Evolutionary conservation across 148 eudicot species (phyloP).

Genomic region (Amaranthus palmeri): DNA sequence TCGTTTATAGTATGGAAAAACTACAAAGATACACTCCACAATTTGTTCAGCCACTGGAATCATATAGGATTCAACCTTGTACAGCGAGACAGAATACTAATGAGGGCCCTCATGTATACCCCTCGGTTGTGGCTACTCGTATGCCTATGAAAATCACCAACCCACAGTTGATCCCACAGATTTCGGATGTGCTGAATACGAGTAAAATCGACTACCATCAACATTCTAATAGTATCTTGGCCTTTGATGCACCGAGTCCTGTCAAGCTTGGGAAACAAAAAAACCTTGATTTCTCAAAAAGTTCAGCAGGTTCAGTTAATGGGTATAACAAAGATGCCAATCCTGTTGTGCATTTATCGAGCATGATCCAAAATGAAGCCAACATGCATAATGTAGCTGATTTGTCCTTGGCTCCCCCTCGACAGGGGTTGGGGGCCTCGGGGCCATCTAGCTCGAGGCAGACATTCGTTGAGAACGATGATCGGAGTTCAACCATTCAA

Average conservation of each 20-base stretch:
- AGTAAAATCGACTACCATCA: slow-evolving; percentile 22
- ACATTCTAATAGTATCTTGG: slow-evolving; percentile 30
- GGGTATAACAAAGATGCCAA: slow-evolving; percentile 45
- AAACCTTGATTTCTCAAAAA: slow-evolving; percentile 18
- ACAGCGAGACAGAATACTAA: slow-evolving; percentile 22
- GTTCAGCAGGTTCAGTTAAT: slow-evolving; percentile 32
- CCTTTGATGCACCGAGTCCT: slow-evolving; percentile 12
- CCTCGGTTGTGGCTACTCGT: slow-evolving; percentile 25
- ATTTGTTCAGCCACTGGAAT: slow-evolving; percentile 25
- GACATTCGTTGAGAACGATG: slow-evolving; percentile 21
- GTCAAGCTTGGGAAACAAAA: slow-evolving; percentile 26
- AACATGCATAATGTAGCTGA: slow-evolving; percentile 3
- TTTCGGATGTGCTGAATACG: slow-evolving; percentile 16
- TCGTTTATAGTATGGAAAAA: slow-evolving; percentile 5
- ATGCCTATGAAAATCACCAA: slow-evolving; percentile 26
- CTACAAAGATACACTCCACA: slow-evolving; percentile 12
- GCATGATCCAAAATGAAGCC: slow-evolving; percentile 54
- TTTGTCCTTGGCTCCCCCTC: slow-evolving; percentile 12
- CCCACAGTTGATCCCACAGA: slow-evolving; percentile 19
- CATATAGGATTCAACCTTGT: slow-evolving; percentile 18
- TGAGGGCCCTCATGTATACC: slow-evolving; percentile 20
- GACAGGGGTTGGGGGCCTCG: not conserved
- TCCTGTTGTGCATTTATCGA: slow-evolving; percentile 71
- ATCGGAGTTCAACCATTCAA: slow-evolving; percentile 16
- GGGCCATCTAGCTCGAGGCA: slow-evolving; percentile 22